Evolutionary conservation across 2,329 filamentous ascomycete species (phyloP), one percentile per base, ranked within the genome.

Genomic region (Aspergillus clavatus): DNA sequence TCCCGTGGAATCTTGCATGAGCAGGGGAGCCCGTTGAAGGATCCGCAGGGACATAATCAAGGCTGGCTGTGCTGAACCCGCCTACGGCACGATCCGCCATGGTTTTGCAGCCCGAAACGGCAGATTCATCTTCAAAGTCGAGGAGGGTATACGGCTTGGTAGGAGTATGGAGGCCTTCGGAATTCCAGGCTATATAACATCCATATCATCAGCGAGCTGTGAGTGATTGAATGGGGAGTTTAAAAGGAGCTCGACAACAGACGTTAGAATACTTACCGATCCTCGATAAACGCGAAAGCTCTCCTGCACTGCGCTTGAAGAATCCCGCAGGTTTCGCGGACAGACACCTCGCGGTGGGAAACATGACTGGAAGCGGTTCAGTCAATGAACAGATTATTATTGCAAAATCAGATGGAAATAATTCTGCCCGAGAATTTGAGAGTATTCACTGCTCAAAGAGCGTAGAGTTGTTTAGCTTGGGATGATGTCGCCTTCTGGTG

Each of bases 61-160:
- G 74, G 36, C 80, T 72, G 33, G 82, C 85, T 14, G 79, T 80
- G 26, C 90, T 95, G 71, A 81, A 90, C 47, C 91, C 93, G 51
- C 91, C 91, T 19, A 95, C 88, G 59, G 91, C 85, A 46, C 76
- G 75, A 66, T 98, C 91, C 55, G 84, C 87, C 83, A 97, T 93
- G 54, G 86, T 74, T 66, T 95, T 93, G 56, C 69, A 72, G 38
- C 52, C 52, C 22, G 57, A 55, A 10, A 69, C 62, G 2, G 61
- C 52, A 1, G 53, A 45, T 37, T 65, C 60, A 48, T 71, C 59
- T 60, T 70, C 63, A 43, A 72, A 72, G 44, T 73, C 60, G 37
- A 73, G 62, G 43, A 70, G 60, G 29, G 59, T 50, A 48, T 64
- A 66, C 8, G 69, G 67, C 37, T 68, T 71, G 11, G 62, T 68